Percentiles rank a stretch among this genome's conserved stretches.
Evolutionary conservation across 768 basidiomycete species (phyloP).

Genomic region (Tephrocybe sp.): DNA sequence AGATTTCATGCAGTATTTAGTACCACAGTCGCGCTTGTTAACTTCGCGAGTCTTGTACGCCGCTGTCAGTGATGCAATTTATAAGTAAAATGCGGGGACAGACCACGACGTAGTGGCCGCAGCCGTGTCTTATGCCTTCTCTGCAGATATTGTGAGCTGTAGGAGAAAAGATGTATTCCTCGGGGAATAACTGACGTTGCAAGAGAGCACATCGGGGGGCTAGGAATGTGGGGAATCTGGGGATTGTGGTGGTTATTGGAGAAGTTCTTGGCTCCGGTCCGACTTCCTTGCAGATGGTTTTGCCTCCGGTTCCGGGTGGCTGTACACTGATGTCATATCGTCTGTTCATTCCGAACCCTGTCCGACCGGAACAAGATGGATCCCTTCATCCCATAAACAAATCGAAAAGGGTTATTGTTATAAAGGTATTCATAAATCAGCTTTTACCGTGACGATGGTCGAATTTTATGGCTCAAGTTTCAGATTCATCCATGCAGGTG

Average conservation of each 20-base stretch:
- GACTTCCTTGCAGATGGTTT: not conserved
- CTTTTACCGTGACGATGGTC: too few species aligned
- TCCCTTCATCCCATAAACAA: too few species aligned
- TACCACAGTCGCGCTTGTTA: conserved; percentile 54
- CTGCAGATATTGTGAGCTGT: conserved; percentile 37
- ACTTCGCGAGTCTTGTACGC: conserved; percentile 46
- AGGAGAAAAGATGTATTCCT: conserved; percentile 11
- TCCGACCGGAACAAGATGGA: not conserved
- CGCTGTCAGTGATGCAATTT: conserved; percentile 10
- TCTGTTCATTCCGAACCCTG: not conserved
- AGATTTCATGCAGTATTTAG: conserved; percentile 38
- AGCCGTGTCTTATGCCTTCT: conserved; percentile 73
- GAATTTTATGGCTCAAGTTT: too few species aligned
- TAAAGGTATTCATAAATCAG: too few species aligned
- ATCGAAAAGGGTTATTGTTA: too few species aligned
- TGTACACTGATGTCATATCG: conserved; percentile 2
- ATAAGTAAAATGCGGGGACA: conserved; percentile 24
- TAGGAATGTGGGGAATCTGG: not conserved
- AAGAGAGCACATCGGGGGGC: conserved; percentile 48
- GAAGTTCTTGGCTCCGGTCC: conserved; percentile 6
- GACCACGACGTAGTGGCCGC: conserved; percentile 77
- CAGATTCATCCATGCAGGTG: too few species aligned
- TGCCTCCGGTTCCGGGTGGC: conserved; percentile 1
- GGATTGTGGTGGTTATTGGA: conserved; percentile 7
- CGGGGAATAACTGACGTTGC: conserved; percentile 41